Evolutionary conservation across 2,329 filamentous ascomycete species (phyloP), one percentile per base, ranked within the genome.

Genomic region (Didymella pomorum): DNA sequence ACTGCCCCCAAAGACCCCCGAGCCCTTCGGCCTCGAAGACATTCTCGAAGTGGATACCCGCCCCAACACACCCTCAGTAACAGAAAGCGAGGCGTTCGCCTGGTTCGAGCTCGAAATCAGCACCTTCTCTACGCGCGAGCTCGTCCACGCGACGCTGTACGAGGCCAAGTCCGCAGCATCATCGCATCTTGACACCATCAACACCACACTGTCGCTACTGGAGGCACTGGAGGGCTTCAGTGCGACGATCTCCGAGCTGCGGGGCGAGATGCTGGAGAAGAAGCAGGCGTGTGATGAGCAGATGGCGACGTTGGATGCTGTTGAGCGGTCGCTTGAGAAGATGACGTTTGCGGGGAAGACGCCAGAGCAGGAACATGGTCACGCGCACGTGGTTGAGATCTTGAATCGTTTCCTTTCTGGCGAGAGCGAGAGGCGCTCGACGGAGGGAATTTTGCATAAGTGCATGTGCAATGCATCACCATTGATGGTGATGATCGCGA

Each of bases 131-230:
- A 35, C 58, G 0, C 58, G 57, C 29, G 58, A 64, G 7, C 55
- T 68, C 1, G 25, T 68, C 14, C 33, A 52, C 14, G 59, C 63
- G 3, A 56, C 52, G 4, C 39, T 68, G 1, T 35, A 62, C 12
- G 62, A 66, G 28, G 61, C 66, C 4, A 56, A 39, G 1, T 11
- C 21, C 1, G 54, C 56, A 0, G 28, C 42, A 4, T 3, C 18
- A 3, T 35, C 39, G 2, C 67, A 70, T n/a, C 35, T 68, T 4
- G 55, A 61, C 0, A 67, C 66, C 1, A 47, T 70, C 20, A 45
- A 56, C 23, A 63, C 57, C 8, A 54, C 54, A 2, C 21, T 67
- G 12, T 59, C 55, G 8, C 14, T 70, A 6, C 48, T 70, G 2
- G 42, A 50, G 3, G 53, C 66, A 7, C 46, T 70, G 0, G 45